Percentiles rank a stretch among this genome's conserved stretches.
phyloP scores from a whole-genome alignment of 2,329 filamentous ascomycete genomes.

The Nectriaceae sp. region DNA sequence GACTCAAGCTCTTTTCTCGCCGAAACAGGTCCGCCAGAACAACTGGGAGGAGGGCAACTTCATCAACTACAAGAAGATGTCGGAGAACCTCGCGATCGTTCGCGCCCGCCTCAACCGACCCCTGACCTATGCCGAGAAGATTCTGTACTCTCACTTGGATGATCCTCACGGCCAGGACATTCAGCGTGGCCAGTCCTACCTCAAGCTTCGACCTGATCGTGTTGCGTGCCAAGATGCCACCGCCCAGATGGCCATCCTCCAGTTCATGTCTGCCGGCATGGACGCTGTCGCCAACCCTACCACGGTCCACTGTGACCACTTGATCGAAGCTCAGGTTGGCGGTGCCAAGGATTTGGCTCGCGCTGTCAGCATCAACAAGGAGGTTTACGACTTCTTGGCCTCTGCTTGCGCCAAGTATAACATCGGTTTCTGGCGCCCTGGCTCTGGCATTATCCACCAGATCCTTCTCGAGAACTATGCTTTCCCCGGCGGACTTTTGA shows the following conservation, averaged over 20 bases:
- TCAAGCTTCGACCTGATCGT: slow-evolving; percentile 94
- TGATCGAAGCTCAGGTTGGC: slow-evolving; percentile 96
- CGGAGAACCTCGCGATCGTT: slow-evolving; percentile 92
- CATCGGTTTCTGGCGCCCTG: slow-evolving; percentile 99
- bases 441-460: slow-evolving; percentile 99
- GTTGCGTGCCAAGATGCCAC: slow-evolving; percentile 99
- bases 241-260: slow-evolving; percentile 98
- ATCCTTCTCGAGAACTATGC: slow-evolving; percentile 98
- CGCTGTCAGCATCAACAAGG: slow-evolving; percentile 94
- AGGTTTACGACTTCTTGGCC: slow-evolving; percentile 97
- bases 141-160: slow-evolving; percentile 97
- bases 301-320: slow-evolving; percentile 98
- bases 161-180: slow-evolving; percentile 96
- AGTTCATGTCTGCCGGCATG: slow-evolving; percentile 99
- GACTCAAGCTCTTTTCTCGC: slow-evolving; percentile 11
- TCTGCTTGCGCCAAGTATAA: slow-evolving; percentile 98
- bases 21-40: slow-evolving; percentile 78
- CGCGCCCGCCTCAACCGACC: slow-evolving; percentile 87
- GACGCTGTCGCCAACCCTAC: slow-evolving; percentile 89
- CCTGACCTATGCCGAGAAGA: slow-evolving; percentile 96
- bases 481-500: slow-evolving; percentile 97
- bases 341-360: slow-evolving; percentile 91
- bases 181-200: slow-evolving; percentile 91
- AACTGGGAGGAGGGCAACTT: slow-evolving; percentile 95
- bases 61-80: slow-evolving; percentile 99